Base-by-base conservation (phyloP, 2,329 filamentous ascomycete genomes). In the Pyrenophora teres region DNA sequence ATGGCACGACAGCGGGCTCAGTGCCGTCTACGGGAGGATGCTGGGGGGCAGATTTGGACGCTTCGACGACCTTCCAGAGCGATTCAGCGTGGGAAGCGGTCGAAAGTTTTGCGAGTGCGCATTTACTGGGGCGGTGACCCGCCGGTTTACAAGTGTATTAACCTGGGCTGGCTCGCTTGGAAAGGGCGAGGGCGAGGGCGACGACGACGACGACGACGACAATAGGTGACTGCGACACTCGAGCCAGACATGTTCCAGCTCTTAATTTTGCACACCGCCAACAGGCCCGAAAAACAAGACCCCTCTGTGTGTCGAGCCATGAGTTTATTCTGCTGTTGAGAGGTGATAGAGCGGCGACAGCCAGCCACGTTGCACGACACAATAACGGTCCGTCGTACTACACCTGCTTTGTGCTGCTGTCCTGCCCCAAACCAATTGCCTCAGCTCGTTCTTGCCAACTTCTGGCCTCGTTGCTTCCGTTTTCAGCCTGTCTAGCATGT, bases 61-160 rank as follows among this genome's bases (percentile, higher is more conserved):
- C 19, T 21, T 30, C 25, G 45, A 45, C 19, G 21, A n/a, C 39
- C 37, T 46, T 44, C 31, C 40, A 32, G 46, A 47, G 56, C 59
- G 40, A 48, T 35, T 47, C 44, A 44, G 39, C 13, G 50, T 39
- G 39, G 40, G 47, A 42, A 42, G 27, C 31, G 46, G 56, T 46
- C 43, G 40, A 59, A 48, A 56, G 58, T 56, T 56, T 48, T 60
- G 54, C 55, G 50, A 61, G 54, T 52, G 61, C 48, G 55, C 46
- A 37, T 47, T 46, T 47, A 25, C 48, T 50, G 41, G 50, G 40
- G 44, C 27, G 27, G 27, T 42, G 36, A 51, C 40, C 49, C 37
- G 49, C 44, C 41, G 40, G 46, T 27, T 46, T 48, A 46, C 7
- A 30, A 45, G 45, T 44, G 19, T 48, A 45, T 40, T 45, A 48